Conservation (phyloP, 2,329 filamentous ascomycete genomes). For the Diplodia corticola region DNA sequence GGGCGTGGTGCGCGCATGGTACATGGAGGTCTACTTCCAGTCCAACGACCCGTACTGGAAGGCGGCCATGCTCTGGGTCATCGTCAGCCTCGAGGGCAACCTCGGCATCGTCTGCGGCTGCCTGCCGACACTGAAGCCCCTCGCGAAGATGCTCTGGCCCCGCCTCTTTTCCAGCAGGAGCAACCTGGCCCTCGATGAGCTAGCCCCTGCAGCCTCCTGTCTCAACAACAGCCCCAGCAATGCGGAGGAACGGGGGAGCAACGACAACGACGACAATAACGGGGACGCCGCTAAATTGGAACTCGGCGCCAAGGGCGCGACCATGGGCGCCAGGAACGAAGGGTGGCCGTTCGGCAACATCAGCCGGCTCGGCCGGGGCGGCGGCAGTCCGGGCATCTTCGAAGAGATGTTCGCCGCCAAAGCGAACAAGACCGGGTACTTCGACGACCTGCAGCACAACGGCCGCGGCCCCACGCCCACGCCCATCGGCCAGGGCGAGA, state of each 20-base stretch:
- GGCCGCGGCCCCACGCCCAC: too few relatives aligned
- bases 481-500: not conserved
- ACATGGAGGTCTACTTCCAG: slow-evolving; percentile 31
- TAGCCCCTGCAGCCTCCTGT: not conserved
- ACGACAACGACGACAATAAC: not conserved
- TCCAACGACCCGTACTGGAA: slow-evolving; percentile 34
- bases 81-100: slow-evolving; percentile 34
- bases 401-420: not conserved
- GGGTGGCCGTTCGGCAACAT: slow-evolving; percentile 15
- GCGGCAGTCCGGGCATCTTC: not conserved
- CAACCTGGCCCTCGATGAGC: not conserved
- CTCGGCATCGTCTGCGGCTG: slow-evolving; percentile 38
- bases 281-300: not conserved
- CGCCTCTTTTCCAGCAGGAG: slow-evolving; percentile 28
- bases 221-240: not conserved
- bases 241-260: not conserved
- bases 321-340: not conserved
- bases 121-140: slow-evolving; percentile 36
- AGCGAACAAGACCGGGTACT: not conserved
- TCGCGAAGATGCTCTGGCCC: slow-evolving; percentile 33
- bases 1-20: slow-evolving; percentile 34
- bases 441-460: not conserved
- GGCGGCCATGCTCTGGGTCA: slow-evolving; percentile 29
- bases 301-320: not conserved
- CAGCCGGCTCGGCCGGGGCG: not conserved